Evolutionary conservation across 2,329 filamentous ascomycete species (phyloP).

Genomic region (Furcasterigmium furcatum): DNA sequence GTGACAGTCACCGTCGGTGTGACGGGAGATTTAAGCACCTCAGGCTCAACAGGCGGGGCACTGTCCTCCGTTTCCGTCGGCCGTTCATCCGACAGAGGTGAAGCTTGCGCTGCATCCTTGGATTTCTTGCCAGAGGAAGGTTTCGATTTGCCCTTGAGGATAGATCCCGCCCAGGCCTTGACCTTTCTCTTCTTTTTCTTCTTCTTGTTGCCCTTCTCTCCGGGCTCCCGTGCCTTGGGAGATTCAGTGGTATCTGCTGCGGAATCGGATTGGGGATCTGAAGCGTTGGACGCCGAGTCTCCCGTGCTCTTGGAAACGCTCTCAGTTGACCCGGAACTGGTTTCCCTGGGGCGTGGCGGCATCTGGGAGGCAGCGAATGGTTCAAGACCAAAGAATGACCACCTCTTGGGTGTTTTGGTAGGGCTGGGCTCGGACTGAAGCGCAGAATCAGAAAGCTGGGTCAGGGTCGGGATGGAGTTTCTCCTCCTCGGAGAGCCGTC

Average conservation of each 20-base stretch:
- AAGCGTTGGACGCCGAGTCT: constrained; percentile 23
- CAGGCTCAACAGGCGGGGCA: constrained; percentile 8
- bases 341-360: constrained; percentile 42
- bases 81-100: background rate
- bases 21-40: constrained; percentile 21
- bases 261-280: constrained; percentile 31
- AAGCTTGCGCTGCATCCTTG: constrained; percentile 8
- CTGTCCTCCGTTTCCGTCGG: background rate
- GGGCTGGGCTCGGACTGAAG: constrained; percentile 40
- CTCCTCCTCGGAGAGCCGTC: constrained; percentile 43
- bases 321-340: constrained; percentile 44
- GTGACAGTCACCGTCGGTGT: constrained; percentile 39
- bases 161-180: constrained; percentile 67
- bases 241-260: constrained; percentile 13
- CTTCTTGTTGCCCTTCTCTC: constrained; percentile 28
- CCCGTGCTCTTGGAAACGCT: constrained; percentile 23
- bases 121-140: constrained; percentile 31
- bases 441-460: constrained; percentile 32
- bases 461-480: constrained; percentile 57
- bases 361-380: constrained; percentile 42
- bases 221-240: constrained; percentile 18
- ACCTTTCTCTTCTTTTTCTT: constrained; percentile 69
- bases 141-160: constrained; percentile 61
- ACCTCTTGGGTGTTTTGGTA: constrained; percentile 51
- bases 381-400: constrained; percentile 62